Evolutionary conservation across 73 alveolate genomes (phyloP).

Genomic region (Paramecium octaurelia): DNA sequence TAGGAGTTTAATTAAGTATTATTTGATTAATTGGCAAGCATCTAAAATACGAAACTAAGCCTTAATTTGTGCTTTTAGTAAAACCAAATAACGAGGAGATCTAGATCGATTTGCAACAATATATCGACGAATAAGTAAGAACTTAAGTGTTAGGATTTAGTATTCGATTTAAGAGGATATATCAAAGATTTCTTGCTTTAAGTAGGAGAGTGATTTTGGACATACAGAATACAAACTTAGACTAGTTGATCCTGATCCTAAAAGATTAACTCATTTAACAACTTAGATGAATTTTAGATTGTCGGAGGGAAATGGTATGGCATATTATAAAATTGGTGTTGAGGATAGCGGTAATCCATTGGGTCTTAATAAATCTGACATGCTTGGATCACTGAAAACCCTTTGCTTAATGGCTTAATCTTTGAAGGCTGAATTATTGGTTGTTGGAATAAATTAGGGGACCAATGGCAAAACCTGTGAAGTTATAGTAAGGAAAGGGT

Average conservation of each 20-base stretch:
- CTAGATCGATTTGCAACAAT: conserved; percentile 7
- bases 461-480: conserved; percentile 87
- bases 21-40: background rate
- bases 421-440: conserved; percentile 76
- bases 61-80: background rate
- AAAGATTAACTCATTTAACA: conserved; percentile 82
- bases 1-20: background rate
- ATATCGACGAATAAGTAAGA: conserved; percentile 4
- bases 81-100: conserved; percentile 20
- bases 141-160: background rate
- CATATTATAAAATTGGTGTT: conserved; percentile 92
- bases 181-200: conserved; percentile 3
- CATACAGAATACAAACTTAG: conserved; percentile 92
- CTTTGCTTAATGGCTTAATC: conserved; percentile 82
- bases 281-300: conserved; percentile 93
- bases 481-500: conserved; percentile 81
- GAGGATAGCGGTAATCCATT: conserved; percentile 94
- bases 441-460: conserved; percentile 72
- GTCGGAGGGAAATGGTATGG: conserved; percentile 93
- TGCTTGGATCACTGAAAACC: conserved; percentile 85
- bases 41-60: conserved; percentile 26
- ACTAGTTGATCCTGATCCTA: conserved; percentile 78
- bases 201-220: conserved; percentile 89
- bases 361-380: conserved; percentile 86
- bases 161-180: background rate